phyloP scores from a whole-genome alignment of 208 protist genomes.

The Vickermania ingenoplastis region DNA sequence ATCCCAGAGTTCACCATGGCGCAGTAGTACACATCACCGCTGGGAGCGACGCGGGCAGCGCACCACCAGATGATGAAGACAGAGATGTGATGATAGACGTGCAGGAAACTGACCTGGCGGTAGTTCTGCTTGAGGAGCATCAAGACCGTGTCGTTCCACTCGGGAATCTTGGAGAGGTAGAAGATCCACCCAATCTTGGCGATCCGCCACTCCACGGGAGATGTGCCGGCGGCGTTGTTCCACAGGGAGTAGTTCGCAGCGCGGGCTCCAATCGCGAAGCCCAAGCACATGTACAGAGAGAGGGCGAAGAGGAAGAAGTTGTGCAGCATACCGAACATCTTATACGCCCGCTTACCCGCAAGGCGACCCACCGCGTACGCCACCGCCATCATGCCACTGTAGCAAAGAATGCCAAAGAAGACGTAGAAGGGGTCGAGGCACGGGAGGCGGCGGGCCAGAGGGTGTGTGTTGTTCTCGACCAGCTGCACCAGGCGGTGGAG shows the following conservation, averaged over 20 bases:
- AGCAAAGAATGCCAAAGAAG: constrained; percentile 36
- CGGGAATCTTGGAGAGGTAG: constrained; percentile 68
- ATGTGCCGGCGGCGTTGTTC: constrained; percentile 51
- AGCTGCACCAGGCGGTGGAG: constrained; percentile 12
- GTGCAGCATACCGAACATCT: constrained; percentile 34
- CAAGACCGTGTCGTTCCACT: constrained; percentile 70
- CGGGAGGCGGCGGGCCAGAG: constrained; percentile 41
- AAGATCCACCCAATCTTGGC: constrained; percentile 73
- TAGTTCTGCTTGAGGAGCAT: constrained; percentile 74
- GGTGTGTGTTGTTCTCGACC: constrained; percentile 17
- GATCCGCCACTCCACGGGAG: constrained; percentile 33
- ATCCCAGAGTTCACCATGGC: constrained; percentile 69
- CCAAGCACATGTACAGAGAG: constrained; percentile 64
- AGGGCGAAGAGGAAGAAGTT: constrained; percentile 58
- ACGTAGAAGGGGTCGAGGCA: constrained; percentile 43
- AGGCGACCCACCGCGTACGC: constrained; percentile 22
- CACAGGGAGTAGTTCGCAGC: constrained; percentile 55
- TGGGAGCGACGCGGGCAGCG: constrained; percentile 29
- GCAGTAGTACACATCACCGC: constrained; percentile 75
- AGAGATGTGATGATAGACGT: constrained; percentile 75
- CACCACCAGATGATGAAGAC: constrained; percentile 71
- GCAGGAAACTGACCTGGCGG: constrained; percentile 67
- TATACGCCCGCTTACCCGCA: constrained; percentile 44
- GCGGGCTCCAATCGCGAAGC: constrained; percentile 43
- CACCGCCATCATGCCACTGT: constrained; percentile 20